Evolutionary conservation across 2,329 filamentous ascomycete species (phyloP).

Genomic region (Aspergillaceae sp.): DNA sequence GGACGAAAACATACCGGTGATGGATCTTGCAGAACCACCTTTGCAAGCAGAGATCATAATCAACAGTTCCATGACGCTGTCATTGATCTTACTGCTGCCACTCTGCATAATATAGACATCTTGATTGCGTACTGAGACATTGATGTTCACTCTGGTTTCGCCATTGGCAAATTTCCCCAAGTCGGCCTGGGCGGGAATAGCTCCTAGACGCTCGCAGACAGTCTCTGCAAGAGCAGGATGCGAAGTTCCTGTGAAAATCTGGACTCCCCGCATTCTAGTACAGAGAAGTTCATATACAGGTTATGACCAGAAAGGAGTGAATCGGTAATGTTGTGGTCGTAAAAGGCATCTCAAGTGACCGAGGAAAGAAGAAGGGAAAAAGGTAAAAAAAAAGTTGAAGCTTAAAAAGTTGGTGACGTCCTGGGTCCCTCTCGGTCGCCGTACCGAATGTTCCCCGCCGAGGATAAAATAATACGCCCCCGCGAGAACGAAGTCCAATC

Average conservation of each 20-base stretch:
- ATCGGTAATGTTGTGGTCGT: constrained; percentile 4
- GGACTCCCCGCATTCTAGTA: constrained; percentile 51
- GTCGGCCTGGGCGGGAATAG: constrained; percentile 50
- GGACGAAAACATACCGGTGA: constrained; percentile 62
- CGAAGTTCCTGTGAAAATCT: constrained; percentile 59
- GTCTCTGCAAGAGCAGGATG: constrained; percentile 56
- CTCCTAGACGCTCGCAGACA: constrained; percentile 58
- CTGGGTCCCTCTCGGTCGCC: constrained; percentile 8
- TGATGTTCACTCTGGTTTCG: constrained; percentile 61
- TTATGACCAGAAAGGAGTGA: constrained; percentile 10
- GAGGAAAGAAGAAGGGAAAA: constrained; percentile 11
- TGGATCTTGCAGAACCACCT: constrained; percentile 90
- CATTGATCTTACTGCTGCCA: constrained; percentile 90
- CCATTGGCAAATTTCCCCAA: constrained; percentile 62
- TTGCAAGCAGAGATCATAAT: constrained; percentile 99
- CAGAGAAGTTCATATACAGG: background rate
- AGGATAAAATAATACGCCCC: constrained; percentile 6
- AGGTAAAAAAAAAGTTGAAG: constrained; percentile 8
- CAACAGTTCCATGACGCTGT: constrained; percentile 97
- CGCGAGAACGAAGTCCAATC: constrained; percentile 1
- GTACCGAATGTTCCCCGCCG: constrained; percentile 4
- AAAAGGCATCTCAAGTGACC: constrained; percentile 1
- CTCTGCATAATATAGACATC: constrained; percentile 99
- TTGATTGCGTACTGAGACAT: constrained; percentile 76
- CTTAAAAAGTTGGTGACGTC: constrained; percentile 1